Conservation (phyloP, 306 rosid species). For the Oxytropis ochrocephala region DNA sequence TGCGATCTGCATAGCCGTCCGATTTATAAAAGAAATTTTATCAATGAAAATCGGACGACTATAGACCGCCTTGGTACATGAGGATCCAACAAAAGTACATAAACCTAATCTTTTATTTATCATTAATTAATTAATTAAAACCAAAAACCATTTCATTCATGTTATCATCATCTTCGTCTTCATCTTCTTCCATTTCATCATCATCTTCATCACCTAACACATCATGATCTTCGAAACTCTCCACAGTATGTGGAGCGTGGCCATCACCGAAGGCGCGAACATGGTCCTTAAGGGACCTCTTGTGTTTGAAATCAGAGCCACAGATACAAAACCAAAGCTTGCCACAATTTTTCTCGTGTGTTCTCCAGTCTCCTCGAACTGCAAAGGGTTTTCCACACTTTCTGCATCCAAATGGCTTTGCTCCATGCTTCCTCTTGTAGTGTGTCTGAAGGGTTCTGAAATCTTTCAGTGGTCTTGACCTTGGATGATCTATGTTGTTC, state of each 20-base stretch:
- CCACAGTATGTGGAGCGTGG: slow-evolving; percentile 64
- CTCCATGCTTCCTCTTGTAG: slow-evolving; percentile 89
- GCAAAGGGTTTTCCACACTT: slow-evolving; percentile 86
- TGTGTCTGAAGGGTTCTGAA: slow-evolving; percentile 90
- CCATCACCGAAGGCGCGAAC: slow-evolving; percentile 80
- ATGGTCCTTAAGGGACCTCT: slow-evolving; percentile 87
- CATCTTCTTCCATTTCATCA: slow-evolving; percentile 19
- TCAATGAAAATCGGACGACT: too few species aligned
- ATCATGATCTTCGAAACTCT: slow-evolving; percentile 35
- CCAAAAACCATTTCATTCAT: slow-evolving; percentile 10
- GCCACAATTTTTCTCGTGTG: slow-evolving; percentile 96
- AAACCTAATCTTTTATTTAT: not conserved
- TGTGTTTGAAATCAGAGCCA: slow-evolving; percentile 92
- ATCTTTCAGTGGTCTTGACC: slow-evolving; percentile 85
- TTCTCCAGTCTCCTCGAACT: slow-evolving; percentile 90
- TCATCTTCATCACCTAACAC: slow-evolving; percentile 23
- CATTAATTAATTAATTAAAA: slow-evolving; percentile 6
- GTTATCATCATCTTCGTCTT: not conserved
- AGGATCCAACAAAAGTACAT: too few species aligned
- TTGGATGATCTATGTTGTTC: slow-evolving; percentile 75
- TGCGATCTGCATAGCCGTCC: too few species aligned
- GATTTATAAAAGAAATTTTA: too few species aligned
- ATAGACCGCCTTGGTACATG: too few species aligned
- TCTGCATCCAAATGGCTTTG: slow-evolving; percentile 79
- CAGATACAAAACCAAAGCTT: slow-evolving; percentile 95